Conservation (phyloP, 306 rosid genomes). For the Quercus alba region DNA sequence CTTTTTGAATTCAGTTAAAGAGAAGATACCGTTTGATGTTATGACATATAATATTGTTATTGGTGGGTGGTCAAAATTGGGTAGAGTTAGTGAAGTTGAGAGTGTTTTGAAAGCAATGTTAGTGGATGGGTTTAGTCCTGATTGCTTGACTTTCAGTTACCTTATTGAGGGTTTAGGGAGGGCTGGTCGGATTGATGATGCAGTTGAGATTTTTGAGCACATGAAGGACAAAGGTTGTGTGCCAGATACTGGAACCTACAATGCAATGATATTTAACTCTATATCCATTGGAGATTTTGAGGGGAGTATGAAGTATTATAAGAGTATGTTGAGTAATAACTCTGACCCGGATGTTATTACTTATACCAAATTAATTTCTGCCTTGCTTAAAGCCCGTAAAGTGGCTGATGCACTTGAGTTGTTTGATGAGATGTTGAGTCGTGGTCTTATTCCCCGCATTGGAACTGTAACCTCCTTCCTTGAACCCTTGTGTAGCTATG, state of each 20-base stretch:
- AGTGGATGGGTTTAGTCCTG: constrained; percentile 54
- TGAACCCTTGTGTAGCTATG: too few species aligned
- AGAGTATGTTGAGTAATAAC: constrained; percentile 42
- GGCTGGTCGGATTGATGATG: constrained; percentile 58
- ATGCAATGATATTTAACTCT: constrained; percentile 74
- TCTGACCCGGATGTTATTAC: constrained; percentile 39
- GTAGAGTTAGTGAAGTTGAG: constrained; percentile 58
- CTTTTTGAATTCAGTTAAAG: constrained; percentile 9
- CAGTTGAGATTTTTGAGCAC: constrained; percentile 48
- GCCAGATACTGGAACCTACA: constrained; percentile 44
- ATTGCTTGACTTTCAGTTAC: constrained; percentile 38
- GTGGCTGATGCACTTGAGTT: too few species aligned
- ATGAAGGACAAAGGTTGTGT: constrained; percentile 47
- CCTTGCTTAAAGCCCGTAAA: background rate
- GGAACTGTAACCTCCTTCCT: too few species aligned
- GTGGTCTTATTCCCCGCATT: too few species aligned
- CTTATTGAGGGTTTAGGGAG: constrained; percentile 76
- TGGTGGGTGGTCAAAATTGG: constrained; percentile 72
- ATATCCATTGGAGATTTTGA: constrained; percentile 37
- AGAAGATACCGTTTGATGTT: constrained; percentile 45
- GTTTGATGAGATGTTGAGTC: too few species aligned
- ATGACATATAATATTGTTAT: constrained; percentile 49
- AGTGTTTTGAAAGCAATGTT: constrained; percentile 56
- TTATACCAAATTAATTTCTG: too few species aligned
- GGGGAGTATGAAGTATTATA: constrained; percentile 53